phyloP scores from a whole-genome alignment of 2,329 filamentous ascomycete genomes.

The Apiospora arundinis region DNA sequence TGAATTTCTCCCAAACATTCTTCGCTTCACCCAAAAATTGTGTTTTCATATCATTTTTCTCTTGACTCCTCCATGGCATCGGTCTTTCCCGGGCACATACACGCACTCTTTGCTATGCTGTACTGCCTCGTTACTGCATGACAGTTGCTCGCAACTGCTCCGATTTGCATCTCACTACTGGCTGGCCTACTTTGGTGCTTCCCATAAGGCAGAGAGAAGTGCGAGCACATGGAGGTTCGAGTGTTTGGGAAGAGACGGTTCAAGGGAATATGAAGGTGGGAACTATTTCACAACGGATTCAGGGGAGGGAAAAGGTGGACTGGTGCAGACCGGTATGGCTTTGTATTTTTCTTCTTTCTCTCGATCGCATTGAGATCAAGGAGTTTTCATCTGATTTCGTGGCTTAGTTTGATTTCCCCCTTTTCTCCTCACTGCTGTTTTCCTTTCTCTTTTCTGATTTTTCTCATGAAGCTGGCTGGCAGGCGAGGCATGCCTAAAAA shows the following conservation, averaged over 20 bases:
- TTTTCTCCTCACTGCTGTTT: not conserved
- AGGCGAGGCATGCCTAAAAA: not conserved
- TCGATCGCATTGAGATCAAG: constrained; percentile 31
- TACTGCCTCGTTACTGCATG: not conserved
- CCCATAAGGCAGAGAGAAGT: not conserved
- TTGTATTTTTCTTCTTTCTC: constrained; percentile 26
- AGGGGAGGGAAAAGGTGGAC: not conserved
- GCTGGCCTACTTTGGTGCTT: not conserved
- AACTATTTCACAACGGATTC: not conserved
- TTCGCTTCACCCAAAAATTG: constrained; percentile 29
- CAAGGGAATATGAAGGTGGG: not conserved
- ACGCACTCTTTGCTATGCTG: constrained; percentile 15
- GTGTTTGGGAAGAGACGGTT: not conserved
- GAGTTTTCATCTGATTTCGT: constrained; percentile 2
- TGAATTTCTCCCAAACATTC: constrained; percentile 32
- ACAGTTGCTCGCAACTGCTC: not conserved
- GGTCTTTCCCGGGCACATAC: constrained; percentile 4
- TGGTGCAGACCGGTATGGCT: constrained; percentile 30
- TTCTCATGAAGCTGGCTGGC: not conserved
- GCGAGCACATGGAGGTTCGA: not conserved
- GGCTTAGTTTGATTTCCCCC: constrained; percentile 27
- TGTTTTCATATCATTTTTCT: constrained; percentile 28
- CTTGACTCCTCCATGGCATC: constrained; percentile 23
- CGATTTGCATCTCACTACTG: not conserved
- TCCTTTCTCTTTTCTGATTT: constrained; percentile 1